A percentile compares a stretch with the other conserved stretches of the same genome.
Evolutionary conservation across 441 rosid genomes (phyloP).

Genomic region (Capsella rubella): DNA sequence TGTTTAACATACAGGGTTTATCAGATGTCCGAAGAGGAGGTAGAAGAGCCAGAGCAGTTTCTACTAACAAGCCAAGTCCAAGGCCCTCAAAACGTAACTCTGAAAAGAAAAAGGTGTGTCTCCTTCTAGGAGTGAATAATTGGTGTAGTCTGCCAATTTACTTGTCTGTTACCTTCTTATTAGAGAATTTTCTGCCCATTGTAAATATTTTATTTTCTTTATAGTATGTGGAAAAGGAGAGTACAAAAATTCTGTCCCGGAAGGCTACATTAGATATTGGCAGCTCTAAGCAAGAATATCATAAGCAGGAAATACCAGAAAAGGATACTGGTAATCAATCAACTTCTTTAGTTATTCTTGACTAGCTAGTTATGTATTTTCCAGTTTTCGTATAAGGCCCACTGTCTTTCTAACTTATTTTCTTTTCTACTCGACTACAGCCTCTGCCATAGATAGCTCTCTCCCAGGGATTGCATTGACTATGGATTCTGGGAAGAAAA

Average conservation of each 20-base stretch:
- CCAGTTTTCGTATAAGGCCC: background rate
- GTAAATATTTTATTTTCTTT: conserved; percentile 31
- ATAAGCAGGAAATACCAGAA: conserved; percentile 45
- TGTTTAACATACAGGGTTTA: conserved; percentile 52
- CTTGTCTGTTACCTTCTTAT: conserved; percentile 1
- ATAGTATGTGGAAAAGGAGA: conserved; percentile 60
- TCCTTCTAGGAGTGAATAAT: background rate
- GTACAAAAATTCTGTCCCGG: conserved; percentile 43
- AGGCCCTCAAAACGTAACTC: conserved; percentile 54
- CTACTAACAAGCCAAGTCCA: conserved; percentile 54
- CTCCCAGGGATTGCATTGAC: conserved; percentile 58
- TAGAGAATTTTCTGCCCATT: background rate
- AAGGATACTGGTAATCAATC: conserved; percentile 48
- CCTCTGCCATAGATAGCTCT: conserved; percentile 47
- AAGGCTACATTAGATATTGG: conserved; percentile 46
- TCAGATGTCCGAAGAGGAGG: conserved; percentile 51
- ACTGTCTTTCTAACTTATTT: background rate
- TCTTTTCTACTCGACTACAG: conserved; percentile 41
- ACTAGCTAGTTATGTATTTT: background rate
- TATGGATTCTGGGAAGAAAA: conserved; percentile 67
- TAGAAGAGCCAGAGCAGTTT: conserved; percentile 57
- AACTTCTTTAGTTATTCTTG: background rate
- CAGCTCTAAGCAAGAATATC: conserved; percentile 50
- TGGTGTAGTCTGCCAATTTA: conserved; percentile 2
- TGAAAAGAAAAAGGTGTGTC: conserved; percentile 65